These are phyloP conservation scores for Pichia kluyveri DNA, from an alignment of 805 yeast species.

Conservation along the genomic window DNA sequence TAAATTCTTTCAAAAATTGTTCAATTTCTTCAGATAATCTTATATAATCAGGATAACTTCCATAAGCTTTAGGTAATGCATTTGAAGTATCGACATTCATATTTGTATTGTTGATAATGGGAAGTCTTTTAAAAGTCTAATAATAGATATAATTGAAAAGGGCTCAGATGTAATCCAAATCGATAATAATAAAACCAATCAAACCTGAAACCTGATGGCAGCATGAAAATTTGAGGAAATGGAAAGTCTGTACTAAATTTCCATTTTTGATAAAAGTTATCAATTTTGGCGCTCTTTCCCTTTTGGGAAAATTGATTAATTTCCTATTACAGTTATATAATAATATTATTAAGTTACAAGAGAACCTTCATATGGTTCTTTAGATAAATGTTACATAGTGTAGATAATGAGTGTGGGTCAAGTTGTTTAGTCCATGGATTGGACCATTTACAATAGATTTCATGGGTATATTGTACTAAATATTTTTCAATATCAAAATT, in stretches of 20 bases:
- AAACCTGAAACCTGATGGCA: background rate
- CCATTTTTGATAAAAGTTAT: background rate
- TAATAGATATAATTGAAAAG: no score
- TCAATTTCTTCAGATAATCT: constrained; percentile 48
- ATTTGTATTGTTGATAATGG: background rate
- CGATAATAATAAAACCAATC: no score
- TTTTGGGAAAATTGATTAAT: background rate
- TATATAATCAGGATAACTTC: constrained; percentile 43
- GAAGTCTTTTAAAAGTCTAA: no score
- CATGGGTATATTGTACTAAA: background rate
- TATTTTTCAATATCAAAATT: background rate
- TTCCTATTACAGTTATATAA: no score
- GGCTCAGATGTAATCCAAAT: background rate
- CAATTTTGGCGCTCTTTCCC: background rate
- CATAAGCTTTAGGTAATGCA: constrained; percentile 4
- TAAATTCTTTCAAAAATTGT: constrained; percentile 64
- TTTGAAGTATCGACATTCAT: background rate
- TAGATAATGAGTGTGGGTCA: background rate
- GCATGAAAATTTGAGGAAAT: no score
- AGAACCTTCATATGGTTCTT: background rate
- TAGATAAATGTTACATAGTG: background rate
- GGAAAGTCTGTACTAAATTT: no score
- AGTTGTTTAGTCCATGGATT: background rate
- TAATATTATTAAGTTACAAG: constrained; percentile 15
- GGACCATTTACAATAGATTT: background rate